Evolutionary conservation across 2,329 filamentous ascomycete genomes (phyloP).

Genomic region (Fusarium chaquense): DNA sequence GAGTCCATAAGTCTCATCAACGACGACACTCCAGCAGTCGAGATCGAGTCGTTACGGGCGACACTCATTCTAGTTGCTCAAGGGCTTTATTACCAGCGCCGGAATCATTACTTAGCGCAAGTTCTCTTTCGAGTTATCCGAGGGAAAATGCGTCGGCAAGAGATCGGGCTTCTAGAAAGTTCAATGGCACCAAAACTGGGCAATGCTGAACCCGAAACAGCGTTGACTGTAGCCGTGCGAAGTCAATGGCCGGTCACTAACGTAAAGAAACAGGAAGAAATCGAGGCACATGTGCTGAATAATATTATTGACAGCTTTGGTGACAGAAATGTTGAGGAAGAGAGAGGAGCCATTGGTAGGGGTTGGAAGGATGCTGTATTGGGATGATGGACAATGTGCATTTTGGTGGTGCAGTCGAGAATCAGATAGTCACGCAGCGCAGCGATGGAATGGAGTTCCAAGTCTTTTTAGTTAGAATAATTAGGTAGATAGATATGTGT

Average conservation of each 20-base stretch:
- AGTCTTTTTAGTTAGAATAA: neutral
- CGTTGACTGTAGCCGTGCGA: conserved; percentile 43
- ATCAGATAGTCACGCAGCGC: no score
- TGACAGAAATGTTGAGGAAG: conserved; percentile 4
- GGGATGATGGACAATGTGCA: neutral
- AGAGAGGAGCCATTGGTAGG: neutral
- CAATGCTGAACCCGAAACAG: conserved; percentile 31
- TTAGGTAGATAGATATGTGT: no score
- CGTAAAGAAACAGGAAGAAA: conserved; percentile 47
- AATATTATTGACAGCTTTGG: conserved; percentile 42
- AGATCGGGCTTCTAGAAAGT: conserved; percentile 36
- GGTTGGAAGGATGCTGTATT: rapidly evolving
- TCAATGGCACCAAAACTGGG: conserved; percentile 37
- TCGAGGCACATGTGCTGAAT: conserved; percentile 39
- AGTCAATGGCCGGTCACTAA: conserved; percentile 51
- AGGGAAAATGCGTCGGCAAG: conserved; percentile 51
- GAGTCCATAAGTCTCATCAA: conserved; percentile 47
- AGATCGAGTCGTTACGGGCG: conserved; percentile 49
- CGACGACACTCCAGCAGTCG: neutral
- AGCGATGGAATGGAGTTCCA: rapidly evolving
- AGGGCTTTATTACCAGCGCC: conserved; percentile 51
- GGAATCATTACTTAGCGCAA: conserved; percentile 52
- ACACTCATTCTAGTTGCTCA: conserved; percentile 52
- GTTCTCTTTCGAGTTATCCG: conserved; percentile 51
- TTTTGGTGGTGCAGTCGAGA: rapidly evolving